Conservation (phyloP, 1,139 yeast species). For the Nematodospora anomalae region DNA sequence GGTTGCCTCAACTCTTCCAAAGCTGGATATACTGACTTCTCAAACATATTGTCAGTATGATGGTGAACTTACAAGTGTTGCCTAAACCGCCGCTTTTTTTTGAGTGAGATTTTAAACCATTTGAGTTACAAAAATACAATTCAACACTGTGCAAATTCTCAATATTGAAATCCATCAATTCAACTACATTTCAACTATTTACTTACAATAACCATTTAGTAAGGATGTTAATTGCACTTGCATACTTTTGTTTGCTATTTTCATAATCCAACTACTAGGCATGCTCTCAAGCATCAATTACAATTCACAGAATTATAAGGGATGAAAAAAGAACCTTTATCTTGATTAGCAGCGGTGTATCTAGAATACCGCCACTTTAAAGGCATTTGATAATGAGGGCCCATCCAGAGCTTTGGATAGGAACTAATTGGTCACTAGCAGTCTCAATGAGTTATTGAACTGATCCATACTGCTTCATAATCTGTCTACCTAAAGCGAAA, state of each 20-base stretch:
- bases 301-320: constrained; percentile 42
- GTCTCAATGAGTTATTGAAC: constrained; percentile 38
- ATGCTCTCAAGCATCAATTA: constrained; percentile 54
- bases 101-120: too few species aligned
- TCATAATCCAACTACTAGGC: constrained; percentile 51
- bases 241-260: too few species aligned
- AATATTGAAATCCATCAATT: too few species aligned
- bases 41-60: constrained; percentile 11
- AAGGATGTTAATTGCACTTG: too few species aligned
- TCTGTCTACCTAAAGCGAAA: constrained; percentile 35
- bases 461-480: constrained; percentile 41
- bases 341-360: constrained; percentile 47
- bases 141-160: too few species aligned
- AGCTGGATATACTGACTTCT: constrained; percentile 33
- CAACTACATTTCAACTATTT: too few species aligned
- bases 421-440: constrained; percentile 42
- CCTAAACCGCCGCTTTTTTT: too few species aligned
- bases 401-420: constrained; percentile 53
- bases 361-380: constrained; percentile 40
- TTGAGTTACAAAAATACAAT: too few species aligned
- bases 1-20: constrained; percentile 53
- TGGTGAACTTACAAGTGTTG: too few species aligned
- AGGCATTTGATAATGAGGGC: constrained; percentile 47
- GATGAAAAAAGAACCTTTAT: constrained; percentile 45
- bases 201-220: too few species aligned